Percentiles rank a stretch among this genome's conserved stretches.
These are phyloP conservation scores for Lagenidium sp. DNA, from an alignment of 352 stramenopile species.

Conservation along the genomic window DNA sequence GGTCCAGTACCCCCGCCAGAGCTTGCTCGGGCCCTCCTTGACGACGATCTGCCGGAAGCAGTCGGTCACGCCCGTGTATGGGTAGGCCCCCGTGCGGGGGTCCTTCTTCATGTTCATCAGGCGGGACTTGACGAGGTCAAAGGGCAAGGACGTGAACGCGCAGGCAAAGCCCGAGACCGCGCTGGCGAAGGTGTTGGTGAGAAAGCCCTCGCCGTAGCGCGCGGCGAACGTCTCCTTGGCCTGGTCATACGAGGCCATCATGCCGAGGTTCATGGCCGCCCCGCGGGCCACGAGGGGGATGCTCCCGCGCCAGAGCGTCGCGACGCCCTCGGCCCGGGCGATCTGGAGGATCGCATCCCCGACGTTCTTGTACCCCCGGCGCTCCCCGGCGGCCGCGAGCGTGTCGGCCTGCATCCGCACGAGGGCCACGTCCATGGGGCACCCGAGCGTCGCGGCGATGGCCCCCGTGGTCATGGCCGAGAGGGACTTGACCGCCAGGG, in stretches of 20 bases:
- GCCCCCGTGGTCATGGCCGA: slow-evolving; percentile 68
- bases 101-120: slow-evolving; percentile 97
- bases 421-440: slow-evolving; percentile 96
- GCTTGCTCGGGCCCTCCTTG: slow-evolving; percentile 93
- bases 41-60: slow-evolving; percentile 92
- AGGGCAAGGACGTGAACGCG: slow-evolving; percentile 96
- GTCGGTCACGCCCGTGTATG: slow-evolving; percentile 94
- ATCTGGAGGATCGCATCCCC: slow-evolving; percentile 94
- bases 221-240: slow-evolving; percentile 88
- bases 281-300: slow-evolving; percentile 93
- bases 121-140: slow-evolving; percentile 98
- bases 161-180: slow-evolving; percentile 96
- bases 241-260: slow-evolving; percentile 99
- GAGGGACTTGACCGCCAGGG: slow-evolving; percentile 61
- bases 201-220: slow-evolving; percentile 57
- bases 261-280: slow-evolving; percentile 99
- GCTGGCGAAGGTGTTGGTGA: slow-evolving; percentile 91
- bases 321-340: slow-evolving; percentile 73
- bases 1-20: slow-evolving; percentile 97
- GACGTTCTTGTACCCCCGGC: slow-evolving; percentile 98
- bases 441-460: slow-evolving; percentile 95
- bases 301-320: slow-evolving; percentile 87
- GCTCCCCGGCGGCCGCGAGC: slow-evolving; percentile 84
- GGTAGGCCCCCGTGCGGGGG: slow-evolving; percentile 83
- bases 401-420: slow-evolving; percentile 97